A percentile compares a stretch with the other conserved stretches of the same genome.
These are phyloP conservation scores for Dittrichia graveolens DNA, from an alignment of 129 eudicot species.

Conservation along the genomic window DNA sequence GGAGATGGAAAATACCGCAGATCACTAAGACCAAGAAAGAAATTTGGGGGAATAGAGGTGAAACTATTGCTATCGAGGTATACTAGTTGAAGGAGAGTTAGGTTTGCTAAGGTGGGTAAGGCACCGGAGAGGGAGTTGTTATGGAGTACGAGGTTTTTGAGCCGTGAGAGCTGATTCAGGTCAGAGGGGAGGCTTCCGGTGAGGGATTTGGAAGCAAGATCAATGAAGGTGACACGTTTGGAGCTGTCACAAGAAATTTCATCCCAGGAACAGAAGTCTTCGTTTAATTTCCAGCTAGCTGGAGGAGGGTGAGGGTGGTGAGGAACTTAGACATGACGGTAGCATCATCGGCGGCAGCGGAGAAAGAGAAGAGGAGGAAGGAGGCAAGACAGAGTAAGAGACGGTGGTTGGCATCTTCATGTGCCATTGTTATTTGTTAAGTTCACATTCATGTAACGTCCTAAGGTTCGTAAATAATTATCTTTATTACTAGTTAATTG, in stretches of 20 bases:
- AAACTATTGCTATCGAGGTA: constrained; percentile 45
- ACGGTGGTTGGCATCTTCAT: constrained; percentile 33
- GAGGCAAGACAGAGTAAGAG: constrained; percentile 22
- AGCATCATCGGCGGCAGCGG: constrained; percentile 49
- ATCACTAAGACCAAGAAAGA: constrained; percentile 45
- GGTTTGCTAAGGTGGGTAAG: constrained; percentile 57
- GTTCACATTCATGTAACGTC: too few species aligned
- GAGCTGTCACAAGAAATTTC: constrained; percentile 51
- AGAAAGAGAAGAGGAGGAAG: constrained; percentile 30
- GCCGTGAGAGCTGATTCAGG: constrained; percentile 47
- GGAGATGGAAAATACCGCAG: constrained; percentile 41
- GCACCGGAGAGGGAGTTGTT: constrained; percentile 51
- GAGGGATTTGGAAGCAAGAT: constrained; percentile 44
- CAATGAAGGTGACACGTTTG: constrained; percentile 43
- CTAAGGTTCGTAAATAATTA: too few species aligned
- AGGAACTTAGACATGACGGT: constrained; percentile 43
- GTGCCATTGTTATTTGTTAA: constrained; percentile 44
- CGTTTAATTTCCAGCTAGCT: constrained; percentile 36
- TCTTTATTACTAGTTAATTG: too few species aligned
- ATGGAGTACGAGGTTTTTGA: constrained; percentile 44
- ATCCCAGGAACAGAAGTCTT: constrained; percentile 49
- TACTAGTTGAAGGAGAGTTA: constrained; percentile 35
- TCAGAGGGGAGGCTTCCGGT: constrained; percentile 51
- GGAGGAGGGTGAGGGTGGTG: constrained; percentile 38
- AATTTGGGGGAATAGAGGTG: constrained; percentile 42